phyloP scores from a whole-genome alignment of 345 rosid genomes.

The Dimocarpus longan region DNA sequence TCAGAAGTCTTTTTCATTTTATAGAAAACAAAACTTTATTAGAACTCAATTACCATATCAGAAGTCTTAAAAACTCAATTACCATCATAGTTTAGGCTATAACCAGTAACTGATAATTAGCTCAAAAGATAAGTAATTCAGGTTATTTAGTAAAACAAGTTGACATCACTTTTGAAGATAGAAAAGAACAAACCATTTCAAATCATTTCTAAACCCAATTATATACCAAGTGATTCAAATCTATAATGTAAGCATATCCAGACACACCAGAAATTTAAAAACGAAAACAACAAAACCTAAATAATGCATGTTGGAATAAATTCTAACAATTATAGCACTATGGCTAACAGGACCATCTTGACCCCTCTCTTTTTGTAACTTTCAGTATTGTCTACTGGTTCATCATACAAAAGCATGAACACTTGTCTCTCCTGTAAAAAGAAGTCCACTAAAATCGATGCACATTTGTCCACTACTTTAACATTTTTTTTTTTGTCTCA shows the following conservation, averaged over 20 bases:
- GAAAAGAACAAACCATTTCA: background rate
- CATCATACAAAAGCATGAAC: no score
- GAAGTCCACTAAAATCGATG: no score
- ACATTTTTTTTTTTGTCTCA: no score
- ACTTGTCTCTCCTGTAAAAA: no score
- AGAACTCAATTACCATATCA: no score
- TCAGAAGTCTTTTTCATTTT: background rate
- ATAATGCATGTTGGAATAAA: background rate
- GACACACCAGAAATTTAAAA: constrained; percentile 1
- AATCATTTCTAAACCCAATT: background rate
- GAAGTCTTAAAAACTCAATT: constrained; percentile 7
- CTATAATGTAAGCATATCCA: constrained; percentile 4
- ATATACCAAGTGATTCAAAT: constrained; percentile 12
- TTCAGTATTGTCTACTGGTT: no score
- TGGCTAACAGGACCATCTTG: no score
- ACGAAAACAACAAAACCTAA: background rate
- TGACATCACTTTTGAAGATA: background rate
- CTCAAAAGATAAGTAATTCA: background rate
- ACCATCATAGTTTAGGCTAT: background rate
- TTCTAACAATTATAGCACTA: background rate
- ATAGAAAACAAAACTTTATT: no score
- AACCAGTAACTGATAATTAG: constrained; percentile 5
- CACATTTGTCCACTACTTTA: no score
- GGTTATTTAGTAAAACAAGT: background rate
- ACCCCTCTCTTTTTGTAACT: no score